Evolutionary conservation across 1,139 yeast genomes (phyloP), one percentile per base, ranked within the genome.

Genomic region (Yamadazyma diospyri): DNA sequence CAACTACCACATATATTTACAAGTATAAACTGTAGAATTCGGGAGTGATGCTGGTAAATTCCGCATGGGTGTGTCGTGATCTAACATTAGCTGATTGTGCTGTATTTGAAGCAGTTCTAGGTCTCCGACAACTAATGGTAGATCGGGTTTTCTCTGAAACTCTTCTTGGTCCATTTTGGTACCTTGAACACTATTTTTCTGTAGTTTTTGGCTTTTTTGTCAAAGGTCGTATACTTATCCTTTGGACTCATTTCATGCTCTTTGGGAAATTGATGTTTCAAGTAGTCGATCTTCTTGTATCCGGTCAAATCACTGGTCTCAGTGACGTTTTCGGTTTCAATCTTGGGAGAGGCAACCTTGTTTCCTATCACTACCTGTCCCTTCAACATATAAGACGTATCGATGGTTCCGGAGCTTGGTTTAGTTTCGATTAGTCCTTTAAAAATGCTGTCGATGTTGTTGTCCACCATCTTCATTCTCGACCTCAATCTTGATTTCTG

Each of bases 171-270:
- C 94, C 95, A 87, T 51, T 86, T 84, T 14, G 95, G 95, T 21
- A 81, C 83, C 57, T 64, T 76, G 55, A 92, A 97, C 17, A 85
- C 78, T 44, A 94, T 80, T 64, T 88, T 92, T 64, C 98, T 77
- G 61, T 89, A 92, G 19, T 81, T 81, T 51, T 72, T 76, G 9
- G 80, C 73, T 49, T 79, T 78, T 59, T 76, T 82, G 61, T 78
- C 80, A 61, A 86, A 92, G 1, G 89, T 81, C 34, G 95, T 81
- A 61, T 92, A 92, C 59, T 92, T 92, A 62, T 92, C 95, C 46
- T 64, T 69, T 3, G 95, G 68, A 1, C 61, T 51, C 97, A 92
- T 87, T 41, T 87, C 88, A 26, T 61, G 48, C 52, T 88, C 96
- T 53, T 78, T 83, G 25, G 97, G 97, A 50, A 82, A 72, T 23